Base-by-base conservation (phyloP, 2,329 filamentous ascomycete species). In the Chaetomiaceae sp. region DNA sequence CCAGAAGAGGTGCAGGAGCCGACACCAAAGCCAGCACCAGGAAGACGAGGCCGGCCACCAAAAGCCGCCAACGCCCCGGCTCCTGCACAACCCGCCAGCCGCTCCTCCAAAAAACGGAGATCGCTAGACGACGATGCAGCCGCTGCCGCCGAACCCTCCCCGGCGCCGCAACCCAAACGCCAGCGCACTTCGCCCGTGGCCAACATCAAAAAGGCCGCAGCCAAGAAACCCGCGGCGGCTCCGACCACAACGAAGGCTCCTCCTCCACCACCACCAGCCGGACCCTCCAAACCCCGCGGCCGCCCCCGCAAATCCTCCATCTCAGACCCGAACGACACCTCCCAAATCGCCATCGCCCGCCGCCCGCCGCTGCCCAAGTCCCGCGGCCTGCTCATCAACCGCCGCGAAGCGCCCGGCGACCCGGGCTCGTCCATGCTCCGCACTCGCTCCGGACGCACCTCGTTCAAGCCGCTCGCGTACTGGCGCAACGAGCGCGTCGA, bases 401-500 rank as follows among this genome's bases (percentile, higher is more conserved):
- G 76, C 37, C 71, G 71, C 27, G 71, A 73, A 53, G 38, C 57
- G 4, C 62, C 58, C 2, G 64, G 60, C 31, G 72, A 73, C 25
- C 35, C 44, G 12, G 71, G 72, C 1, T 75, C 82, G 47, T 72
- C 79, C 55, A 57, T 62, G 40, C 74, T 74, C 25, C 78, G 75
- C 39, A 87, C 85, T 44, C 83, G 89, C 48, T 92, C 86, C 12
- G 91, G 89, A 2, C 82, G 93, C 50, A 81, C 82, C 46, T 89
- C 87, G 9, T 84, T 89, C 55, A 81, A 82, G 54, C 93, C 91
- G 0, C 70, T 96, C 30, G 82, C 88, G 21, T 95, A 79, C 65
- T 97, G 92, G 92, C 83, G 83, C 61, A 90, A 90, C 58, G 92
- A 97, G 65, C 81, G 80, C 48, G 81, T 86, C 41, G 79, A 89